phyloP scores from a whole-genome alignment of 192 early-diverging fungal genomes.

The Podila clonocystis region DNA sequence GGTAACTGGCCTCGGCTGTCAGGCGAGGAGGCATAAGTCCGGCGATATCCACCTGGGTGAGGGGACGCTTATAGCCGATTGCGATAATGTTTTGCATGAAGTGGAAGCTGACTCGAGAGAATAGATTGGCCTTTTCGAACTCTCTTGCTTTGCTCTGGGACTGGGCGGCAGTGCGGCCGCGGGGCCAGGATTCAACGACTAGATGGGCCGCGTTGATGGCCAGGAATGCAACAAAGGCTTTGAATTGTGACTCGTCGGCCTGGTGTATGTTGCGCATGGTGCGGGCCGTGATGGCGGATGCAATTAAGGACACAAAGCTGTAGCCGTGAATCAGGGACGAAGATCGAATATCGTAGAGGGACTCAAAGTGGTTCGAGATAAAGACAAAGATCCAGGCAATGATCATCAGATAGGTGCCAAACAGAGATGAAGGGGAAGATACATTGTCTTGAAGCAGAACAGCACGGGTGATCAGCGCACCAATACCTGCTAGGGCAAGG shows the following conservation, averaged over 20 bases:
- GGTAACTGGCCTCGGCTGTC: conserved; percentile 7
- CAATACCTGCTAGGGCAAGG: conserved; percentile 4
- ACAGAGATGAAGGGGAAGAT: conserved; percentile 17
- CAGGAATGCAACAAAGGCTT: conserved; percentile 18
- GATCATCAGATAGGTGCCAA: conserved; percentile 11
- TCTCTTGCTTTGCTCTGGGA: conserved; percentile 3
- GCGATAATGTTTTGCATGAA: conserved; percentile 36
- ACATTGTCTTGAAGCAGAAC: not conserved
- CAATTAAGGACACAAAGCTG: conserved; percentile 13
- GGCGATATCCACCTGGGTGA: conserved; percentile 18
- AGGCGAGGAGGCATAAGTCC: conserved; percentile 19
- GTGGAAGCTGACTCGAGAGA: conserved; percentile 30
- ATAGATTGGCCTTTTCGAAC: conserved; percentile 44
- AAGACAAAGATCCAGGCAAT: conserved; percentile 19
- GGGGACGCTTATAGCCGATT: conserved; percentile 19
- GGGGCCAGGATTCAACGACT: conserved; percentile 32
- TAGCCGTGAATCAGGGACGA: conserved; percentile 15
- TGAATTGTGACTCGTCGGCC: not conserved
- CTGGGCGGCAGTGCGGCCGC: conserved; percentile 7
- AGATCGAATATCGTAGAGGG: conserved; percentile 16
- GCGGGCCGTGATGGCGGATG: conserved; percentile 14
- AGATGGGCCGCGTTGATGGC: conserved; percentile 14
- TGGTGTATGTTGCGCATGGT: conserved; percentile 8
- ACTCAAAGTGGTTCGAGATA: conserved; percentile 17
- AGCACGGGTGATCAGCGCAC: conserved; percentile 4